Evolutionary conservation across 352 stramenopile species (phyloP), one percentile per base, ranked within the genome.

Genomic region (Globisporangium middletonii): DNA sequence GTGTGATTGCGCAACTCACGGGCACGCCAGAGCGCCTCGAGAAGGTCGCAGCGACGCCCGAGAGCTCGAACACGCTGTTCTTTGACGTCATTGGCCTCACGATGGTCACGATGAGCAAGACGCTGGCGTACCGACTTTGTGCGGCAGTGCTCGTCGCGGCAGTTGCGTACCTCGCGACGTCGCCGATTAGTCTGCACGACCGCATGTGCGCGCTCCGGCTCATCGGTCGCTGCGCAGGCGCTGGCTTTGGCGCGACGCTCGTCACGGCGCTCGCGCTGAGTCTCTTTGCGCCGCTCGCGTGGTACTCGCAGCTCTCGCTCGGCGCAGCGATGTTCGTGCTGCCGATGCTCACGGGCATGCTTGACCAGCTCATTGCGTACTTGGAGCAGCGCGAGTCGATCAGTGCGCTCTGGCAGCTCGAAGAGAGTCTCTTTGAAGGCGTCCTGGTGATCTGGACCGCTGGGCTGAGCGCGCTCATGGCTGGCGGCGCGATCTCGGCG

Each of bases 41-140:
- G 56, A 79, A 76, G 45, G 68, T 92, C n/a, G 73, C 65, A 0
- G 66, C 75, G n/a, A 86, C 74, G 13, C 71, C 73, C 5, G 67
- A 86, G 49, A 83, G 63, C 53, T 85, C 74, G 28, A 77, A 81
- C 59, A 87, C 79, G 18, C 71, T 92, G 30, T 92, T 92, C 57
- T 87, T 86, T 50, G 82, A 92, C 64, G 60, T 92, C 7, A 75
- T 72, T 43, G 82, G 82, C 18, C 33, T 78, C 30, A 68, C 68
- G 3, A 92, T 88, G 73, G 62, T 92, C 45, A 86, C 79, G 46
- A 74, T 75, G 56, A 74, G 74, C 56, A 83, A 83, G 47, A 37
- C 64, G 2, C 66, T 50, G 30, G 70, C 72, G 2, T 75, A 79
- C 26, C 48, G 54, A 43, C 41, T 88, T 3, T 87, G 77, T 44